Percentiles rank a stretch among this genome's conserved stretches.
Evolutionary conservation across 352 stramenopile species (phyloP).

Genomic region (Phytophthora europaea): DNA sequence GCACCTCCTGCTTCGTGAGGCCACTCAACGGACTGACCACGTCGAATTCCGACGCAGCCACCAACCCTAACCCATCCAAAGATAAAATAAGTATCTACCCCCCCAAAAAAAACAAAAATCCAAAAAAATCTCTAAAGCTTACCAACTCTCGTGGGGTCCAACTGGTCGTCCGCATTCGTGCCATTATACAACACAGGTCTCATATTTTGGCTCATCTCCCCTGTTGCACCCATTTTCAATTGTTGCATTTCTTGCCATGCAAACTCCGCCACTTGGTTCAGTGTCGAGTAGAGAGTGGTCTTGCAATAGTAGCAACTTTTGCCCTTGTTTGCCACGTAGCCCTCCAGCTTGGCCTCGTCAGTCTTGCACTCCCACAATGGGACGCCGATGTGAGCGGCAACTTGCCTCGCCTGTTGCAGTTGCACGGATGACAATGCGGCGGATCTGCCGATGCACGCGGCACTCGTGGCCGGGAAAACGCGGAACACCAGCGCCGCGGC

Average conservation of each 20-base stretch:
- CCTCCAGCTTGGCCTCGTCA: slow-evolving; percentile 78
- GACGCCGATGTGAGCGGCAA: slow-evolving; percentile 92
- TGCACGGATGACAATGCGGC: slow-evolving; percentile 90
- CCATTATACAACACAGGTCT: slow-evolving; percentile 95
- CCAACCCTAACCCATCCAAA: slow-evolving; percentile 71
- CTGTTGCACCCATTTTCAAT: background rate
- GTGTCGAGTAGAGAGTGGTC: slow-evolving; percentile 96
- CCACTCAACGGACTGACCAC: slow-evolving; percentile 93
- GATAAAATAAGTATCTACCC: slow-evolving; percentile 4
- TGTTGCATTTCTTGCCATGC: slow-evolving; percentile 43
- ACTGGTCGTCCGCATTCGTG: slow-evolving; percentile 96
- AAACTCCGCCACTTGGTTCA: slow-evolving; percentile 90
- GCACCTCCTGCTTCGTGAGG: slow-evolving; percentile 93
- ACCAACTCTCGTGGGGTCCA: slow-evolving; percentile 93
- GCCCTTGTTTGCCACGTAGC: slow-evolving; percentile 96
- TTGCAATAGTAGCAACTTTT: slow-evolving; percentile 98
- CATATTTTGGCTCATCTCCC: slow-evolving; percentile 7
- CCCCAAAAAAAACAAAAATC: background rate
- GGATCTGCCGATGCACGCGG: slow-evolving; percentile 95
- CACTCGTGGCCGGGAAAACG: slow-evolving; percentile 78
- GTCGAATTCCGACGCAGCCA: slow-evolving; percentile 94
- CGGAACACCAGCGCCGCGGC: slow-evolving; percentile 92
- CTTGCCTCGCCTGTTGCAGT: slow-evolving; percentile 84
- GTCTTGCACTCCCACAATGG: slow-evolving; percentile 91
- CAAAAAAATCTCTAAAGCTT: slow-evolving; percentile 18